phyloP scores from a whole-genome alignment of 1,284 basidiomycete species.

The Polyporus tsugae region DNA sequence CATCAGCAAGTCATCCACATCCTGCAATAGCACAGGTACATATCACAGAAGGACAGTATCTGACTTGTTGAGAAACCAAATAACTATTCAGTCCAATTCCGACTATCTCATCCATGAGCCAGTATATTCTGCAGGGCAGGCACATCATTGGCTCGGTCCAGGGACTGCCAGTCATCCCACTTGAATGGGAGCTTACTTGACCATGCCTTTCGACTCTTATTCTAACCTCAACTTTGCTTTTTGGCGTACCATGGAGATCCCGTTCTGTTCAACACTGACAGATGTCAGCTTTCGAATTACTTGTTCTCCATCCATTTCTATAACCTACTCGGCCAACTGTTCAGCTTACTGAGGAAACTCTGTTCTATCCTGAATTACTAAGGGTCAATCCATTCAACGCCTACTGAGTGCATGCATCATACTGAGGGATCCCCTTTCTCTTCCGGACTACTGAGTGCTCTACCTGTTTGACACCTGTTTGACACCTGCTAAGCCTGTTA shows the following conservation, averaged over 20 bases:
- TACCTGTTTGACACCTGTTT: no score
- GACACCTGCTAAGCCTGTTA: no score
- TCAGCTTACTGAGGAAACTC: no score
- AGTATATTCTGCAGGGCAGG: constrained; percentile 36
- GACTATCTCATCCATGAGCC: constrained; percentile 30
- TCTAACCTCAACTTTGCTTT: constrained; percentile 3
- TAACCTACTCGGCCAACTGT: no score
- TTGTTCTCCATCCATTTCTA: neutral
- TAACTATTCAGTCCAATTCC: constrained; percentile 14
- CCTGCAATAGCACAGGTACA: constrained; percentile 38
- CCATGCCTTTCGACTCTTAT: constrained; percentile 13
- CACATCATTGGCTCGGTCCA: constrained; percentile 38
- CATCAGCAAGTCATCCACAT: constrained; percentile 52
- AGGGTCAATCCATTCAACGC: no score
- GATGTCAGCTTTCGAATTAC: neutral
- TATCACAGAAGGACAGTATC: constrained; percentile 30
- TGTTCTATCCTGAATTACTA: no score
- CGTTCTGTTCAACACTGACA: neutral
- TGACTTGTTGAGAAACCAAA: constrained; percentile 19
- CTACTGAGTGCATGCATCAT: no score
- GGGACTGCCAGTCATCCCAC: constrained; percentile 28
- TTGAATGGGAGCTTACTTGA: constrained; percentile 21
- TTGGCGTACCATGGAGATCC: constrained; percentile 10
- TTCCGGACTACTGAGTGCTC: no score
- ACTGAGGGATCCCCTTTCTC: no score